These are phyloP conservation scores for Berkeleyomyces basicola DNA, from an alignment of 2,329 filamentous ascomycete genomes.

Conservation along the genomic window DNA sequence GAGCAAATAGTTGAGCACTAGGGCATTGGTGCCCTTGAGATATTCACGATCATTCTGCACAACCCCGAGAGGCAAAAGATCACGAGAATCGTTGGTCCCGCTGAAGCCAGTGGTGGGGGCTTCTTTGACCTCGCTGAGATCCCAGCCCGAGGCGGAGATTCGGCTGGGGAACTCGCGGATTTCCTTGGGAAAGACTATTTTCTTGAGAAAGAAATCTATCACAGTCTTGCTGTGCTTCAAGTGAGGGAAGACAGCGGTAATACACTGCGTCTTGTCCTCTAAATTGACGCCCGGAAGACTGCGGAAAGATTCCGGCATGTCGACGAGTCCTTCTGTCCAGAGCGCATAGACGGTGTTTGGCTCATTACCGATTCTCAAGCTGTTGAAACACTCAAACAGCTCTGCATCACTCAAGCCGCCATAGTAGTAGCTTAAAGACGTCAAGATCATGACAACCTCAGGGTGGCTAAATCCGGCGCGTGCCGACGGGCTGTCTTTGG, in stretches of 20 bases:
- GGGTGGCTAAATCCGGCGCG: conserved; percentile 47
- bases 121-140: conserved; percentile 33
- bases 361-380: conserved; percentile 35
- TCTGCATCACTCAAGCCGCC: conserved; percentile 35
- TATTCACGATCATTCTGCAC: conserved; percentile 35
- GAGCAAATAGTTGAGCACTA: conserved; percentile 44
- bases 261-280: conserved; percentile 33
- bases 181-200: conserved; percentile 43
- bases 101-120: conserved; percentile 49
- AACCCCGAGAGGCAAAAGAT: conserved; percentile 40
- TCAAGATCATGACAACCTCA: conserved; percentile 39
- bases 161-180: conserved; percentile 47
- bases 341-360: conserved; percentile 31
- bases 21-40: conserved; percentile 49
- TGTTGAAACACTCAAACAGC: conserved; percentile 29
- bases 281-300: conserved; percentile 39
- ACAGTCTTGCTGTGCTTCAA: conserved; percentile 34
- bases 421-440: conserved; percentile 39
- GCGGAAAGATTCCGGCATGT: conserved; percentile 23
- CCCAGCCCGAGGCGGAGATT: conserved; percentile 50
- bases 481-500: conserved; percentile 39
- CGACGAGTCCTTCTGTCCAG: conserved; percentile 27
- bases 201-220: conserved; percentile 46
- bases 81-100: conserved; percentile 47
- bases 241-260: conserved; percentile 31